phyloP scores from a whole-genome alignment of 192 early-diverging fungal genomes.

The Coemansia sp. region DNA sequence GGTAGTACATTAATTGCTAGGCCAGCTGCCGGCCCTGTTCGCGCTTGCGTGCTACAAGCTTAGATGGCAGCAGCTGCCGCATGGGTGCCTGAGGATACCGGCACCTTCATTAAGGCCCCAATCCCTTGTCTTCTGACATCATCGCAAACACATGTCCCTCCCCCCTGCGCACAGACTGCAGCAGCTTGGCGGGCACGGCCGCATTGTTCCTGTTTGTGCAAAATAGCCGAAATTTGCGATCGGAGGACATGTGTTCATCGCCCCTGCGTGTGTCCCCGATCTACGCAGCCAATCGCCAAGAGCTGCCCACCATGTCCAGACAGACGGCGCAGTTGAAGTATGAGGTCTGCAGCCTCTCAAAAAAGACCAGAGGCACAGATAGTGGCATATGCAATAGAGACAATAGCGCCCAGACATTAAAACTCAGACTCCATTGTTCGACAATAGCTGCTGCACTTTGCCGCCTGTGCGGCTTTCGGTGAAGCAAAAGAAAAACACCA shows the following conservation, averaged over 20 bases:
- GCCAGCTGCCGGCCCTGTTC: not conserved
- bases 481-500: not conserved
- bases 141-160: not conserved
- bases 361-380: not conserved
- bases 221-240: not conserved
- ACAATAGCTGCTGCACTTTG: not conserved
- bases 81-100: not conserved
- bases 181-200: not conserved
- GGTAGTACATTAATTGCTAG: not conserved
- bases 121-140: not conserved
- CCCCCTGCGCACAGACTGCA: not conserved
- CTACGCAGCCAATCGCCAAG: not conserved
- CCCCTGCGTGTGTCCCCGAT: not conserved
- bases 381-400: not conserved
- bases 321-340: not conserved
- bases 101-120: not conserved
- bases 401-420: not conserved
- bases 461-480: not conserved
- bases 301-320: not conserved
- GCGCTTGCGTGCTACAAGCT: not conserved
- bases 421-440: not conserved
- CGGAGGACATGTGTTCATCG: not conserved
- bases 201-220: not conserved
- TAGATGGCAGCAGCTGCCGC: not conserved
- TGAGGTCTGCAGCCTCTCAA: not conserved